Base-by-base conservation (phyloP, 805 yeast species). In the Candida arabinofermentans region DNA sequence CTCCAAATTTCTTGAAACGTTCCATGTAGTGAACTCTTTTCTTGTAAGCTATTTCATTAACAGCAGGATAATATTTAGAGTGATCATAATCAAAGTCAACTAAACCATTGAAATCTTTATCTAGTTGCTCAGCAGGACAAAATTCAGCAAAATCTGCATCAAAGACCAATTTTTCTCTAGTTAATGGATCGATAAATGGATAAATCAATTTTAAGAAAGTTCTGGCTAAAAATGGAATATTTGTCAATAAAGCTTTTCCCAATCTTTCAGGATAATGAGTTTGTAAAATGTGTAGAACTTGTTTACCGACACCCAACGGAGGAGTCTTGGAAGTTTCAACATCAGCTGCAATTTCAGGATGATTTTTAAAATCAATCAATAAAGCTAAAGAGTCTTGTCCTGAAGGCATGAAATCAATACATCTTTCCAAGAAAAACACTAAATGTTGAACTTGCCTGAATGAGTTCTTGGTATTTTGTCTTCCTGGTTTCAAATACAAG, bases 191-290 rank as follows among this genome's bases (percentile, higher is more conserved):
- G 50, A 93, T 93, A 62, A 93, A 93, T 5, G 99, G 99, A 55
- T 86, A 87, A 49, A 91, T 90, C 48, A 93, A 68, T 67, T 86
- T 90, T 52, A 93, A 69, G 56, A 93, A 93, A 8, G 96, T 82
- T 86, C 96, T 86, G 6, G 90, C 98, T 41, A 90, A 66, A 77
- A 93, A 86, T 12, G 98, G 98, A 50, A 93, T 89, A 64, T 93
- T 91, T 37, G 95, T 86, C 40, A 93, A 71, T 36, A 90, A 71
- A 0, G 97, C 97, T 59, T 83, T 84, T 30, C 99, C 99, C 45
- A 93, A 72, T 55, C 99, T 77, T 62, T 93, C 99, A 4, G 99
- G 99, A 62, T 93, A 93, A 64, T 93, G 99, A 10, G 95, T 89
- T 66, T 93, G 99, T 54, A 93, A 70, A 60, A 93, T 93, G 62